A percentile compares a stretch with the other conserved stretches of the same genome.
These are phyloP conservation scores for Phytophthora multivora DNA, from an alignment of 352 stramenopile species.

Conservation along the genomic window DNA sequence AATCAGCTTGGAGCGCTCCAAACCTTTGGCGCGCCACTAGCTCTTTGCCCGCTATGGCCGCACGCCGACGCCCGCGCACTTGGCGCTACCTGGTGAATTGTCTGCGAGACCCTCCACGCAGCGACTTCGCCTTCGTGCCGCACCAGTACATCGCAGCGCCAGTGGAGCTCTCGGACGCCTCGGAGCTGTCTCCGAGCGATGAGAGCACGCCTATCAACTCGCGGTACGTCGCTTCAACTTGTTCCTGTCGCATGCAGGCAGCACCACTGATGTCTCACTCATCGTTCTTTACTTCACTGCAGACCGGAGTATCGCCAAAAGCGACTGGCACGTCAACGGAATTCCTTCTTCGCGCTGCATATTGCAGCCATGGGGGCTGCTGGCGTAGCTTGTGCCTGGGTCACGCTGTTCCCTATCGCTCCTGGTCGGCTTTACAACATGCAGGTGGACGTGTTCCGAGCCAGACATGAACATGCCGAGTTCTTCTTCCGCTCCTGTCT, in stretches of 20 bases:
- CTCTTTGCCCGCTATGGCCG: conserved; percentile 9
- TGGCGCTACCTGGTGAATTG: conserved; percentile 74
- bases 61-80: conserved; percentile 25
- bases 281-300: not conserved
- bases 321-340: conserved; percentile 37
- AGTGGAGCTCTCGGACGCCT: conserved; percentile 37
- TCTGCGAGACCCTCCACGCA: conserved; percentile 68
- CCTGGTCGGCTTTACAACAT: conserved; percentile 82
- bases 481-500: conserved; percentile 79
- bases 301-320: conserved; percentile 39
- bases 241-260: conserved; percentile 9
- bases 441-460: conserved; percentile 83
- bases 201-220: conserved; percentile 78
- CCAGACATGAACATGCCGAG: conserved; percentile 63
- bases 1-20: not conserved
- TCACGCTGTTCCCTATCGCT: conserved; percentile 73
- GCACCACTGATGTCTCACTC: not conserved
- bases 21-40: not conserved
- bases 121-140: conserved; percentile 83
- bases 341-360: conserved; percentile 67
- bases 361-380: conserved; percentile 52
- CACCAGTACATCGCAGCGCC: conserved; percentile 76
- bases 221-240: conserved; percentile 16
- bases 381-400: conserved; percentile 55
- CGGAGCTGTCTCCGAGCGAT: conserved; percentile 47